A percentile compares a stretch with the other conserved stretches of the same genome.
Evolutionary conservation across 1,284 basidiomycete genomes (phyloP).

Genomic region (Ganoderma lucidum): DNA sequence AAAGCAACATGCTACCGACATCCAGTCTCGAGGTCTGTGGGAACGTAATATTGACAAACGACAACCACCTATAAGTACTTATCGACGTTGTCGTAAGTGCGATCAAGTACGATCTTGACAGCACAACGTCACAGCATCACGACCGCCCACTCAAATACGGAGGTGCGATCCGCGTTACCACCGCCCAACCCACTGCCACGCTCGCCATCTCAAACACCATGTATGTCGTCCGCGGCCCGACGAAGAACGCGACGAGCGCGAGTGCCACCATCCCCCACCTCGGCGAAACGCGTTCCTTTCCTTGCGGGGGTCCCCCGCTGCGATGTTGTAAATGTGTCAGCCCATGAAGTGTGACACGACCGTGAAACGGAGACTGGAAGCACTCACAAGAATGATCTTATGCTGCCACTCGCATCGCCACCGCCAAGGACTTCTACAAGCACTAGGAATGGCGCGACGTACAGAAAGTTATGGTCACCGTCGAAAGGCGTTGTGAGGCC

Average conservation of each 20-base stretch:
- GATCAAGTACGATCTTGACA: not conserved
- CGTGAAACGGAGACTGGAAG: not conserved
- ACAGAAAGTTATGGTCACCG: constrained; percentile 79
- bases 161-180: constrained; percentile 34
- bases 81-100: not conserved
- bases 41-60: not conserved
- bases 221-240: constrained; percentile 69
- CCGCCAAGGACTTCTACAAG: constrained; percentile 59
- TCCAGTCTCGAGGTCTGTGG: not conserved
- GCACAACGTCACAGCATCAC: constrained; percentile 5
- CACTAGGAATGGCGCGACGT: constrained; percentile 71
- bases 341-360: not conserved
- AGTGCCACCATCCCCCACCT: constrained; percentile 50
- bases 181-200: constrained; percentile 35
- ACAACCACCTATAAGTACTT: not conserved
- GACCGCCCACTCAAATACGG: constrained; percentile 33
- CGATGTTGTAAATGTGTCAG: constrained; percentile 17
- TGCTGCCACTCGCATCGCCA: constrained; percentile 22
- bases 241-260: constrained; percentile 59
- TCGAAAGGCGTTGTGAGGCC: constrained; percentile 78
- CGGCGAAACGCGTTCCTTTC: constrained; percentile 25
- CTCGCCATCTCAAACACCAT: constrained; percentile 60
- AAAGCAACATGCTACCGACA: not conserved
- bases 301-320: constrained; percentile 5
- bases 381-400: constrained; percentile 27